A percentile compares a stretch with the other conserved stretches of the same genome.
Evolutionary conservation across 2,329 filamentous ascomycete genomes (phyloP).

Genomic region (Xylaria sp.): DNA sequence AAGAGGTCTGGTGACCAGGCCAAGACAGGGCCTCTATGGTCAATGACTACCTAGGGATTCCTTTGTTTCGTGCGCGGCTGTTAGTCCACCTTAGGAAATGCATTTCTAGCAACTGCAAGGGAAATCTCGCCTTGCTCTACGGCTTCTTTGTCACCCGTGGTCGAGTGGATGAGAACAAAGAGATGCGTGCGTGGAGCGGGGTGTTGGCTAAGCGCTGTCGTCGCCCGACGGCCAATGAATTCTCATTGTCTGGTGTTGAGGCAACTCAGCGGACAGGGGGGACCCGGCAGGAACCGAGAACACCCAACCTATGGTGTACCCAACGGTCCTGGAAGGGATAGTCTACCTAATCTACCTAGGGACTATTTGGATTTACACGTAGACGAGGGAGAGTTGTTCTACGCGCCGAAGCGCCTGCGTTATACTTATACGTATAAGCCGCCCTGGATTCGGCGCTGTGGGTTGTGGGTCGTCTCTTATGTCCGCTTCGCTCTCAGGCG

Average conservation of each 20-base stretch:
- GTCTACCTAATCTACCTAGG: too few relatives aligned
- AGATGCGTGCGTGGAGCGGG: constrained; percentile 15
- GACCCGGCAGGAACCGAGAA: too few relatives aligned
- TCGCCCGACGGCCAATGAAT: constrained; percentile 38
- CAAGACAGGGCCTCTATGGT: background rate
- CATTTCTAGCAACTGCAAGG: too few relatives aligned
- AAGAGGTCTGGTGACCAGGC: constrained; percentile 14
- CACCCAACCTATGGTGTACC: too few relatives aligned
- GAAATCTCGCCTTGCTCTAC: constrained; percentile 24
- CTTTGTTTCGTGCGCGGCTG: constrained; percentile 18
- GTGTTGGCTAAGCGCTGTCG: constrained; percentile 37
- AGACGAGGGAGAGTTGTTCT: too few relatives aligned
- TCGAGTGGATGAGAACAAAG: constrained; percentile 24
- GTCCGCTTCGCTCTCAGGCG: too few relatives aligned
- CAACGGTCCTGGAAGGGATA: too few relatives aligned
- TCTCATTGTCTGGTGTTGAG: constrained; percentile 21
- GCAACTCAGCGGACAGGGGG: constrained; percentile 1
- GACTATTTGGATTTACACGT: too few relatives aligned
- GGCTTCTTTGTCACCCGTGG: constrained; percentile 34
- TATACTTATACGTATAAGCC: too few relatives aligned
- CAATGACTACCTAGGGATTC: constrained; percentile 16
- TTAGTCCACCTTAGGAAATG: too few relatives aligned
- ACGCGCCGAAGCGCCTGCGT: background rate
- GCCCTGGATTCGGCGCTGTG: too few relatives aligned
- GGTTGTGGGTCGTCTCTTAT: too few relatives aligned